These are phyloP conservation scores for Domatiomyces globalis DNA, from an alignment of 2,329 filamentous ascomycete species.

Conservation along the genomic window DNA sequence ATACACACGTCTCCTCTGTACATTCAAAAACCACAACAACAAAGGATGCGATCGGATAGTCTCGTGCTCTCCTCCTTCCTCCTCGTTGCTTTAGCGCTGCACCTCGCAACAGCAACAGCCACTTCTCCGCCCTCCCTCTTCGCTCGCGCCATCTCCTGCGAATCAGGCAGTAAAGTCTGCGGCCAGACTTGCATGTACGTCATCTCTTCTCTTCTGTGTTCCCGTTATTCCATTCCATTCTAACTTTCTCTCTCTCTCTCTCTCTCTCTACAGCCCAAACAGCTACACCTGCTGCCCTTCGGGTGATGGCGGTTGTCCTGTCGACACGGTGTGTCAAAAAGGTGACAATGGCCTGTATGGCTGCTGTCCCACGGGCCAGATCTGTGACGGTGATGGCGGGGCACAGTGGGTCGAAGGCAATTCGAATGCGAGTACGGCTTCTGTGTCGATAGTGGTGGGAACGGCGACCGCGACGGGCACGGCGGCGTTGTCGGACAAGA, in stretches of 20 bases:
- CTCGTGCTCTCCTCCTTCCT: neutral
- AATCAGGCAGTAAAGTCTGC: conserved; percentile 9
- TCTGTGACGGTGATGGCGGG: conserved; percentile 12
- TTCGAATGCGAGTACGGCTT: neutral
- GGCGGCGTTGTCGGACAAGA: no score
- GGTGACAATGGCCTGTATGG: conserved; percentile 15
- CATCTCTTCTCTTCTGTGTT: neutral
- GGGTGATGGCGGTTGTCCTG: conserved; percentile 11
- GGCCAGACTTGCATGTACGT: conserved; percentile 12
- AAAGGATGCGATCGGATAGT: neutral
- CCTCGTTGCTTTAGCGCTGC: neutral
- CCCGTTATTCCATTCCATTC: neutral
- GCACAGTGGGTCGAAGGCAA: conserved; percentile 8
- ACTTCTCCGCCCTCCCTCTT: conserved; percentile 2
- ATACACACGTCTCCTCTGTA: no score
- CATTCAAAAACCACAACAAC: no score
- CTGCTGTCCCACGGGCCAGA: conserved; percentile 11
- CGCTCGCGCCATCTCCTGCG: conserved; percentile 8
- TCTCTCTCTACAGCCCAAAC: conserved; percentile 4
- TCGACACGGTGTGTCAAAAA: conserved; percentile 7
- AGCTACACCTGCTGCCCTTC: conserved; percentile 16
- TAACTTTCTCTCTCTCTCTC: no score
- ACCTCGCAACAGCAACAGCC: neutral
- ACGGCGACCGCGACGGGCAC: no score
- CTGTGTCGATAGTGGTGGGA: no score